Percentiles rank a stretch among this genome's conserved stretches.
phyloP scores from a whole-genome alignment of 768 basidiomycete species.

The Mycena leptocephala region DNA sequence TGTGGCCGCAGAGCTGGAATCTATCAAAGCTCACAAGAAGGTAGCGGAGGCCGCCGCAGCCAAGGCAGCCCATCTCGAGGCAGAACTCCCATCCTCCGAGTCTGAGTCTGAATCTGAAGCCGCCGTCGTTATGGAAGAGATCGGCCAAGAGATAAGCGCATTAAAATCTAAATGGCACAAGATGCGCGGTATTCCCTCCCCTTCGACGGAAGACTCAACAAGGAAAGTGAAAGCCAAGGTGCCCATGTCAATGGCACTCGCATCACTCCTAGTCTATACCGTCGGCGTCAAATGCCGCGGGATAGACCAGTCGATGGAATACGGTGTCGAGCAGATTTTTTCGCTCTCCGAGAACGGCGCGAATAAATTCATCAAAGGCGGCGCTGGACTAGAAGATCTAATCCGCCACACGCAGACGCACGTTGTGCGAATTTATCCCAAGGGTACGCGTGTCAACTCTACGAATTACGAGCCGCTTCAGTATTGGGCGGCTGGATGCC shows the following conservation, averaged over 20 bases:
- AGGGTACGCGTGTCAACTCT: constrained; percentile 85
- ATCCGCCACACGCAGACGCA: constrained; percentile 94
- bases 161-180: constrained; percentile 46
- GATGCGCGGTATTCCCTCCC: constrained; percentile 44
- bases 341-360: constrained; percentile 91
- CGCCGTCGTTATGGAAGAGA: constrained; percentile 33
- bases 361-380: constrained; percentile 82
- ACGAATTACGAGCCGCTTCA: constrained; percentile 94
- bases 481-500: constrained; percentile 93
- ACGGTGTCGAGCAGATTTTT: constrained; percentile 91
- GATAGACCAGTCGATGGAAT: constrained; percentile 91
- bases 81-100: constrained; percentile 41
- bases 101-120: constrained; percentile 43
- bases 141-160: constrained; percentile 40
- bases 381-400: constrained; percentile 71
- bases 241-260: constrained; percentile 84
- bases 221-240: constrained; percentile 59
- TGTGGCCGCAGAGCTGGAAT: constrained; percentile 69
- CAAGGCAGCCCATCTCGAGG: constrained; percentile 43
- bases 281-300: constrained; percentile 96
- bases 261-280: constrained; percentile 92
- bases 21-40: constrained; percentile 60
- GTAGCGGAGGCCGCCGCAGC: constrained; percentile 32
- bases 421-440: constrained; percentile 91
- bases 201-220: constrained; percentile 12